Evolutionary conservation across 2,329 filamentous ascomycete species (phyloP), one percentile per base, ranked within the genome.

Genomic region (Cytospora paraplurivora): DNA sequence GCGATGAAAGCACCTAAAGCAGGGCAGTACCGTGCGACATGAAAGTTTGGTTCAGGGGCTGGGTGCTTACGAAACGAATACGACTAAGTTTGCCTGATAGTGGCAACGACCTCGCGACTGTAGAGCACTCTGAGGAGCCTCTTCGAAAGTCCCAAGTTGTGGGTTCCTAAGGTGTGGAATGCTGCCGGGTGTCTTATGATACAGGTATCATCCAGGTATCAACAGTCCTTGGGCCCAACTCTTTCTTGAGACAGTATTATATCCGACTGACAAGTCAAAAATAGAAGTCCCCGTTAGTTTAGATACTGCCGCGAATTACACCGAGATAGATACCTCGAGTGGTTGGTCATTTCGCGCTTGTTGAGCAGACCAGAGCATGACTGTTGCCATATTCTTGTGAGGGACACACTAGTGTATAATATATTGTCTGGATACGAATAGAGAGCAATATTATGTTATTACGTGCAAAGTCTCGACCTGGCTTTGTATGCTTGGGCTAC

Each of bases 21-120:
- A 47, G 44, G 44, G n/a, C 44, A 19, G 44, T 47, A 21, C 44
- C 44, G 44, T 17, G 17, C 44, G 1, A 11, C 15, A 21, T 11
- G n/a, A 47, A 47, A 47, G 44, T 47, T 47, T 47, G 44, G 44
- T 47, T 47, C 44, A 47, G 44, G 44, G 41, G 44, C 38, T 12
- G n/a, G 21, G n/a, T 1, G n/a, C n/a, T 21, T 47, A 47, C 44
- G n/a, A 21, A 47, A 47, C 44, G 3, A 19, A 17, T 47, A 47
- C 44, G 15, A 47, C 10, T 19, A 7, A 12, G n/a, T 47, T 19
- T n/a, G 1, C 1, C 44, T 12, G n/a, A 10, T 7, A 21, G n/a
- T 11, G 17, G 44, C 15, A 21, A 47, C n/a, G 5, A 4, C n/a
- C n/a, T 21, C 15, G 17, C 17, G 7, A 10, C n/a, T 21, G n/a